Evolutionary conservation across 345 rosid genomes (phyloP).

Genomic region (Durio zibethinus): DNA sequence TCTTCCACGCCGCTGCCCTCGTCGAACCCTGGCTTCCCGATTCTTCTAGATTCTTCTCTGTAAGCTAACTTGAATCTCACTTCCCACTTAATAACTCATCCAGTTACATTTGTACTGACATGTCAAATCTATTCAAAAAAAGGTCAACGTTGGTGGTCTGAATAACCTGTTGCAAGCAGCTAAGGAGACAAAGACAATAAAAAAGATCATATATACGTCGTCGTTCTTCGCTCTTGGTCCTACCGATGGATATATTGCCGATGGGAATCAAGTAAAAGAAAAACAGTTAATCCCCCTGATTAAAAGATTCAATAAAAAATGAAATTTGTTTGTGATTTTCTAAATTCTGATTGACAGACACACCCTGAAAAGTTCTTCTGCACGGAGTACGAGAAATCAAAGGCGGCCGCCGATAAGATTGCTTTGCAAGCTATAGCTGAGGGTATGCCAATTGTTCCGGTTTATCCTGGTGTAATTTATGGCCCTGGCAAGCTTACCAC

Average conservation of each 20-base stretch:
- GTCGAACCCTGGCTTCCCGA: constrained; percentile 96
- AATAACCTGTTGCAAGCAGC: constrained; percentile 67
- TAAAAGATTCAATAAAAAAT: background rate
- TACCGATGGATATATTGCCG: constrained; percentile 72
- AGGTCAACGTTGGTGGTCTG: constrained; percentile 85
- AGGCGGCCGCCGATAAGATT: constrained; percentile 68
- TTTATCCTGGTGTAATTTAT: constrained; percentile 86
- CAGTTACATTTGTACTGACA: background rate
- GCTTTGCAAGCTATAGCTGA: constrained; percentile 63
- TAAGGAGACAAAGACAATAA: constrained; percentile 44
- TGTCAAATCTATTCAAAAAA: background rate
- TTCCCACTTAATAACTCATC: background rate
- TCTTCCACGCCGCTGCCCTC: constrained; percentile 82
- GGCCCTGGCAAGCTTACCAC: constrained; percentile 81
- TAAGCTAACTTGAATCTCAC: constrained; percentile 24
- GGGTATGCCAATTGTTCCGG: constrained; percentile 60
- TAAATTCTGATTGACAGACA: constrained; percentile 31
- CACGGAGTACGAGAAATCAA: constrained; percentile 81
- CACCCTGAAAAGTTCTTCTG: constrained; percentile 70
- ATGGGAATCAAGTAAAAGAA: constrained; percentile 58
- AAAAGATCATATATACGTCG: constrained; percentile 77
- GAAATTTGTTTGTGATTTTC: background rate
- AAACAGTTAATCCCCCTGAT: background rate
- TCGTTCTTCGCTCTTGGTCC: constrained; percentile 89
- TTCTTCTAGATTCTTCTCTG: constrained; percentile 67